phyloP scores from a whole-genome alignment of 2,329 filamentous ascomycete genomes.

The Emmonsiellopsis sp. region DNA sequence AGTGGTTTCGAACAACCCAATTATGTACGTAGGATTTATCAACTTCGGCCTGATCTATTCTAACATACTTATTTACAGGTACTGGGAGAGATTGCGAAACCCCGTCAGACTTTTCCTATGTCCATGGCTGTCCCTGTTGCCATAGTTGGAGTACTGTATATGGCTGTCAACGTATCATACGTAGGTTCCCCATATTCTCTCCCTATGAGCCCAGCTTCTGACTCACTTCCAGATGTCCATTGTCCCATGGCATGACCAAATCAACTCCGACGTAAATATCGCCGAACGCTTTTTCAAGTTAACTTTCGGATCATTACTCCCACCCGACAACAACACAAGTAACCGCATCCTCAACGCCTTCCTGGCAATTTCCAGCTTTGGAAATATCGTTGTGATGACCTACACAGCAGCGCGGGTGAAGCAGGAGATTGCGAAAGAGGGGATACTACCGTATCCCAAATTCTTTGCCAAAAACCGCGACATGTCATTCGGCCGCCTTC shows the following conservation, averaged over 20 bases:
- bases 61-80: constrained; percentile 12
- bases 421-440: constrained; percentile 54
- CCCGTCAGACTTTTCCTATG: constrained; percentile 28
- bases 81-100: constrained; percentile 33
- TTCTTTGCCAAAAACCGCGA: constrained; percentile 32
- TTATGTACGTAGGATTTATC: constrained; percentile 28
- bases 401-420: constrained; percentile 48
- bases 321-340: constrained; percentile 1
- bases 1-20: constrained; percentile 38
- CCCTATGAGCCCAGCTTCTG: background rate
- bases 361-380: constrained; percentile 46
- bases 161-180: constrained; percentile 35
- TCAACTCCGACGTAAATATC: background rate
- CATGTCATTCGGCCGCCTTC: background rate
- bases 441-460: constrained; percentile 43
- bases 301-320: constrained; percentile 3
- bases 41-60: background rate
- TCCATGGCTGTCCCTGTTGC: constrained; percentile 27
- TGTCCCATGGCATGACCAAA: background rate
- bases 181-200: constrained; percentile 25
- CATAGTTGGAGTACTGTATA: constrained; percentile 27
- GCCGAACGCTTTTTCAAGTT: constrained; percentile 5
- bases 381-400: constrained; percentile 50
- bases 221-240: constrained; percentile 9
- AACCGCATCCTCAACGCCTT: constrained; percentile 19